Evolutionary conservation across 306 rosid genomes (phyloP), one percentile per base, ranked within the genome.

Genomic region (Sechiopsis laciniata): DNA sequence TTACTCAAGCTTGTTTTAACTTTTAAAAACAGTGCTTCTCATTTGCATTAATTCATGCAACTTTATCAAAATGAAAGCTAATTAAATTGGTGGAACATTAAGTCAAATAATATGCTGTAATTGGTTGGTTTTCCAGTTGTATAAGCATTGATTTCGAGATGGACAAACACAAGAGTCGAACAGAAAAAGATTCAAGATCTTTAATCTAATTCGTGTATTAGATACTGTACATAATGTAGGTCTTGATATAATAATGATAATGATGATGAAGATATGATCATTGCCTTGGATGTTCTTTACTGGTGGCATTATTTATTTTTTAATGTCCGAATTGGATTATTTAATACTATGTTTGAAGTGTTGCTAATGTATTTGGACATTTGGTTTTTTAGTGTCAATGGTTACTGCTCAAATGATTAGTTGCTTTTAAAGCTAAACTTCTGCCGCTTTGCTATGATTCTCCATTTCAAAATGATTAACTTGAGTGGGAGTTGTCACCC

Each of bases 371-470:
- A 55, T 55, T 17, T 55, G 60, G 60, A 19, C 60, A 37, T 35
- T 15, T 35, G 51, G 1, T 63, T 62, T 20, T 62, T 32, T 32
- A 62, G 20, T 62, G 69, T 62, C 17, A 6, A 61, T 61, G 12
- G 46, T 15, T 61, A 61, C 46, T 29, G 67, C 21, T 61, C 2
- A 45, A 62, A 62, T 62, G 69, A 35, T 32, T 62, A 9, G 69
- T 35, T 16, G 4, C 24, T 16, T 63, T 63, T 35, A 35, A 63
- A 35, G 69, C 69, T 35, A 32, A 63, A 8, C 69, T 16, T 63
- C 12, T 13, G 20, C 6, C 67, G 6, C 46, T 61, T 61, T 61
- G 17, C 2, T 2, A 61, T 29, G 67, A 29, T 61, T 29, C 69
- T 2, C 3, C 50, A 61, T 61, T 61, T 29, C 6, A 61, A 61